Percentiles rank a stretch among this genome's conserved stretches.
Evolutionary conservation across 2,329 filamentous ascomycete genomes (phyloP).

Genomic region (Aureobasidium zeae): DNA sequence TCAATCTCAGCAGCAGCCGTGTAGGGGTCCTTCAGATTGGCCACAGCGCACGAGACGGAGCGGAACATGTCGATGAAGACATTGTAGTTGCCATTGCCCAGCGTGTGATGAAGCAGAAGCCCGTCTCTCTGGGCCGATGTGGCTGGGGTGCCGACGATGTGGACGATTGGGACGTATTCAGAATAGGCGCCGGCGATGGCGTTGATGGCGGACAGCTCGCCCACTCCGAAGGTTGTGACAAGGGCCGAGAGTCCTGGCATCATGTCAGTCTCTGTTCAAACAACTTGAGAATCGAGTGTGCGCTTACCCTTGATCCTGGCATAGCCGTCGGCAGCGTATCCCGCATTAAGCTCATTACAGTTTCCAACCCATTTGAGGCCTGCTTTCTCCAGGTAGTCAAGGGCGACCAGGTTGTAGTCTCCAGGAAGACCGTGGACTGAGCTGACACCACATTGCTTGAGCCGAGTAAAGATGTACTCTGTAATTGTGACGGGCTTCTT

Average conservation of each 20-base stretch:
- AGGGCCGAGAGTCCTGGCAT: conserved; percentile 31
- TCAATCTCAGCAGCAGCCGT: conserved; percentile 71
- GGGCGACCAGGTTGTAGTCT: conserved; percentile 30
- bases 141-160: conserved; percentile 39
- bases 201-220: conserved; percentile 40
- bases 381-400: conserved; percentile 29
- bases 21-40: conserved; percentile 59
- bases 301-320: conserved; percentile 36
- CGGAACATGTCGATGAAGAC: conserved; percentile 52
- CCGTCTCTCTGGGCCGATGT: conserved; percentile 34
- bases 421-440: conserved; percentile 40
- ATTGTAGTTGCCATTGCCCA: conserved; percentile 28
- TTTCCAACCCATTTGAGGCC: conserved; percentile 54
- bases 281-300: background rate
- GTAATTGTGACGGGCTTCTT: conserved; percentile 13
- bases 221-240: conserved; percentile 41
- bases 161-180: conserved; percentile 39
- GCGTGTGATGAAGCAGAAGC: conserved; percentile 39
- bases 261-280: background rate
- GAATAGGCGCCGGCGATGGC: conserved; percentile 40
- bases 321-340: conserved; percentile 42
- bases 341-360: conserved; percentile 50
- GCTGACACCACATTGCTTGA: conserved; percentile 36
- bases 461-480: conserved; percentile 32
- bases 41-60: conserved; percentile 60